A percentile compares a stretch with the other conserved stretches of the same genome.
Conservation (phyloP, 2,329 filamentous ascomycete species). For the Atkinsonella hypoxylon region DNA sequence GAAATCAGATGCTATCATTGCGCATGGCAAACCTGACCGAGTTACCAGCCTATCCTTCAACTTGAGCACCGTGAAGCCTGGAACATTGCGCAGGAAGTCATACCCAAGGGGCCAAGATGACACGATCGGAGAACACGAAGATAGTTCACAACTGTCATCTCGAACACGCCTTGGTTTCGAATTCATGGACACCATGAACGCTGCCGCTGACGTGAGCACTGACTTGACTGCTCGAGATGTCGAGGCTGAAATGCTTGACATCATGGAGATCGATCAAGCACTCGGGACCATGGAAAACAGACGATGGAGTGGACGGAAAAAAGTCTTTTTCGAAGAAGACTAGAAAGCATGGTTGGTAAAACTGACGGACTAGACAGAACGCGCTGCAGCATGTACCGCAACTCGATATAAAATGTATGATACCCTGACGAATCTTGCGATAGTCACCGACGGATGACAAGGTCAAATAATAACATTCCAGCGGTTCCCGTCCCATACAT, state of each 20-base stretch:
- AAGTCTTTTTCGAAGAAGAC: constrained; percentile 38
- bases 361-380: constrained; percentile 14
- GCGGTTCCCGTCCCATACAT: background rate
- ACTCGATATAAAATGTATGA: constrained; percentile 9
- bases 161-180: constrained; percentile 30
- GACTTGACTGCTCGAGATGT: constrained; percentile 40
- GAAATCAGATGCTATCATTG: constrained; percentile 40
- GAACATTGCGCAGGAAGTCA: constrained; percentile 21
- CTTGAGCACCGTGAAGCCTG: constrained; percentile 33
- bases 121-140: constrained; percentile 9
- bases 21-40: constrained; percentile 33
- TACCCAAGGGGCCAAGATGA: constrained; percentile 18
- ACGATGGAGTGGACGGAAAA: constrained; percentile 35
- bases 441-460: background rate
- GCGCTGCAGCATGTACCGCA: background rate
- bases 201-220: constrained; percentile 39
- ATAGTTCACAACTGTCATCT: constrained; percentile 14
- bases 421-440: constrained; percentile 7
- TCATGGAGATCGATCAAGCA: constrained; percentile 52
- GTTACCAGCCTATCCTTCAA: constrained; percentile 34
- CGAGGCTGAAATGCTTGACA: constrained; percentile 50
- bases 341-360: constrained; percentile 11
- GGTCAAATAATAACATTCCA: too few species aligned
- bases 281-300: constrained; percentile 42
- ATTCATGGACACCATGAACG: constrained; percentile 38